Evolutionary conservation across 768 basidiomycete genomes (phyloP).

Genomic region (Cyathus striatus): DNA sequence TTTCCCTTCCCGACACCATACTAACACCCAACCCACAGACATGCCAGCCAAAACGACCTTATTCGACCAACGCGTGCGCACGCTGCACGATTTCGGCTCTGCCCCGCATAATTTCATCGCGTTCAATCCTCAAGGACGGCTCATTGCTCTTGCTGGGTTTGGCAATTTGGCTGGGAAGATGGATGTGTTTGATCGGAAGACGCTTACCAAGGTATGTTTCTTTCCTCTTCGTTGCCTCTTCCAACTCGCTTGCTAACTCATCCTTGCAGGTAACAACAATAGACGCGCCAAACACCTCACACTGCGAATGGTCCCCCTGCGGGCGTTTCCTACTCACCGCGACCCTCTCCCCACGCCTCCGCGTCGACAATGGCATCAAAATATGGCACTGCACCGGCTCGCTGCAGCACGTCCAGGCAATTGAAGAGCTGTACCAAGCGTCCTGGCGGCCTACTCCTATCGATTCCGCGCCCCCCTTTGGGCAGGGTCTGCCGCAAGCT

Average conservation of each 20-base stretch:
- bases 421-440: constrained; percentile 89
- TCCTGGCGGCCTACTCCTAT: constrained; percentile 75
- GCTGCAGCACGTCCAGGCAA: constrained; percentile 75
- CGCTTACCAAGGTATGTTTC: constrained; percentile 75
- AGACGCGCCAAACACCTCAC: constrained; percentile 89
- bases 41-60: constrained; percentile 95
- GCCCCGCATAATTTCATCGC: constrained; percentile 88
- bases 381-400: constrained; percentile 91
- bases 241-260: no score
- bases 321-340: constrained; percentile 92
- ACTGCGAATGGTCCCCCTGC: constrained; percentile 94
- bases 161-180: constrained; percentile 95
- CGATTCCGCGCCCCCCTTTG: constrained; percentile 65
- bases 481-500: constrained; percentile 56
- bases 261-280: constrained; percentile 71
- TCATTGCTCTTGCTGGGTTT: constrained; percentile 89
- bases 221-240: no score
- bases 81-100: constrained; percentile 86
- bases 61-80: constrained; percentile 86
- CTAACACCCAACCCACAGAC: constrained; percentile 34
- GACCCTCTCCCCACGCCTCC: constrained; percentile 89
- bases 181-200: constrained; percentile 86
- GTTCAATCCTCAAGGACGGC: constrained; percentile 91
- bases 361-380: constrained; percentile 97
- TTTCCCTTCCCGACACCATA: no score